A percentile compares a stretch with the other conserved stretches of the same genome.
These are phyloP conservation scores for Eucalyptus rudis DNA, from an alignment of 345 rosid genomes.

Conservation along the genomic window DNA sequence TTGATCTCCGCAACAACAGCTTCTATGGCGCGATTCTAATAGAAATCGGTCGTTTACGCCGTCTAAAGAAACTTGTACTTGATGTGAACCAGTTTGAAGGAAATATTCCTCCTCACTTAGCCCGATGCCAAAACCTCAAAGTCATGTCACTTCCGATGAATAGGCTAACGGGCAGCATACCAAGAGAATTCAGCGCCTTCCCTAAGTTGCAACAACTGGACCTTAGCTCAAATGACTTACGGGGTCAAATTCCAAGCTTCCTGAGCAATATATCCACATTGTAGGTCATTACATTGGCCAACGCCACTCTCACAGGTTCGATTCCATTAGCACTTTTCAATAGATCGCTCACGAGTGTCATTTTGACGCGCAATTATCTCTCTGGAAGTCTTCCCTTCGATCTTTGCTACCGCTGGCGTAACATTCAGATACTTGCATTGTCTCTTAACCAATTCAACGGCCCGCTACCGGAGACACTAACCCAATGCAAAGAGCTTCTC, in stretches of 20 bases:
- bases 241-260: not conserved
- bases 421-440: not conserved
- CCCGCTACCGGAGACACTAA: not conserved
- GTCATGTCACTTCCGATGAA: not conserved
- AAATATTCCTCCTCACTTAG: not conserved
- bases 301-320: not conserved
- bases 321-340: not conserved
- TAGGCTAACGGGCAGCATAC: not conserved
- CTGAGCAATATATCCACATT: not conserved
- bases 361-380: fast-evolving
- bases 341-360: not conserved
- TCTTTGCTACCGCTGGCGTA: not conserved
- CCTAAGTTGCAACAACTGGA: not conserved
- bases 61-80: not conserved
- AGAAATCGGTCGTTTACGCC: not conserved
- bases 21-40: not conserved
- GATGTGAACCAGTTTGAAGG: not conserved
- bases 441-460: not conserved
- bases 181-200: not conserved
- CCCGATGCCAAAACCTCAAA: not conserved
- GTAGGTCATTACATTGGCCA: not conserved
- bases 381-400: not conserved
- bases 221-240: not conserved
- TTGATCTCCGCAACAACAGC: not conserved
- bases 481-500: not conserved